Conservation (phyloP, 768 basidiomycete genomes). For the Lactarius hatsudake region DNA sequence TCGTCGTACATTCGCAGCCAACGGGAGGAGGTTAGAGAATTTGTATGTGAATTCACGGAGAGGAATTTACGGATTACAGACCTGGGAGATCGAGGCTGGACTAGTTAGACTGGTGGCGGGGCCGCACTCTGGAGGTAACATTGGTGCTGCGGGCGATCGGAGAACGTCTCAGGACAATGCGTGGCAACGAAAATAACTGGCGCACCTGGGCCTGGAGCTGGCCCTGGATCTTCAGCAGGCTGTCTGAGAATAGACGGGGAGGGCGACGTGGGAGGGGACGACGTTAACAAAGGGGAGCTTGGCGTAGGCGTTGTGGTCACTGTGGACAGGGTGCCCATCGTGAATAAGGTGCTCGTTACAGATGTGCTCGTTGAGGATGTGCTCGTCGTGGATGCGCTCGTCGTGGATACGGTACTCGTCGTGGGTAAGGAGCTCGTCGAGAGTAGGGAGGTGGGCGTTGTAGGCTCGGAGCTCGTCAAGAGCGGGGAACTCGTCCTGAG, state of each 20-base stretch:
- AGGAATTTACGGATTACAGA: conserved; percentile 7
- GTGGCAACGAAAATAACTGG: background rate
- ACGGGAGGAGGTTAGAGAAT: background rate
- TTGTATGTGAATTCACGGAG: background rate
- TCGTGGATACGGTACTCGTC: background rate
- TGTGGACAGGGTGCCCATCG: background rate
- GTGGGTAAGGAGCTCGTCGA: background rate
- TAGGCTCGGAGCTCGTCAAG: background rate
- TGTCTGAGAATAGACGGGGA: background rate
- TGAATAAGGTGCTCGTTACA: background rate
- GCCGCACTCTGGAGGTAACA: background rate
- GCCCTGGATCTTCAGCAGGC: background rate
- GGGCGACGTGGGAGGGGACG: background rate
- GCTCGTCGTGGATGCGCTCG: background rate
- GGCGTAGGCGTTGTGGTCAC: background rate
- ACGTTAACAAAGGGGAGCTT: background rate
- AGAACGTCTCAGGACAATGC: background rate
- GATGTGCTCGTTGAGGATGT: background rate
- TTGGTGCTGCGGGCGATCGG: background rate
- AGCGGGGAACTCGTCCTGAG: background rate
- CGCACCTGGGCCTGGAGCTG: background rate
- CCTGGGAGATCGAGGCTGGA: conserved; percentile 15
- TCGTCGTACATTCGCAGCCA: background rate
- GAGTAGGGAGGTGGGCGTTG: background rate
- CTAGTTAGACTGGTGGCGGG: background rate